phyloP scores from a whole-genome alignment of 2,329 filamentous ascomycete genomes.

The Helotiales sp. region DNA sequence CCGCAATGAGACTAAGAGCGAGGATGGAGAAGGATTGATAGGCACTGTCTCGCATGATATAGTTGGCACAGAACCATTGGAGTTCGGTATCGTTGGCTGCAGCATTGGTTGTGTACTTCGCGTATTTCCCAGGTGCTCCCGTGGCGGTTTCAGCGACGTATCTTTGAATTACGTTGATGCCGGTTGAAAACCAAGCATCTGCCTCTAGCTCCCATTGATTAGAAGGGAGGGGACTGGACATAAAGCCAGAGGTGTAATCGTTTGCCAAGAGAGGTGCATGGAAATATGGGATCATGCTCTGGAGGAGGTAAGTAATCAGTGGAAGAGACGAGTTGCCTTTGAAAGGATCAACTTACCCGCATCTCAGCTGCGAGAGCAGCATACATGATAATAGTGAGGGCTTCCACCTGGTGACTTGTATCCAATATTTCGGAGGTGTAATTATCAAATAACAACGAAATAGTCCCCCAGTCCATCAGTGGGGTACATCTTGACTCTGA shows the following conservation, averaged over 20 bases:
- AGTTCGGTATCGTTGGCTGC: conserved; percentile 1
- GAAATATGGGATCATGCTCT: background rate
- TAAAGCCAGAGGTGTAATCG: background rate
- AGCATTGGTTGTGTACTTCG: background rate
- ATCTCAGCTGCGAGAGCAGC: background rate
- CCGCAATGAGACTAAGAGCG: background rate
- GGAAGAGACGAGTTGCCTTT: background rate
- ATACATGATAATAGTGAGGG: background rate
- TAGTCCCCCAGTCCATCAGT: background rate
- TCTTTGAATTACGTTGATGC: conserved; percentile 8
- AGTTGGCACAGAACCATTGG: conserved; percentile 7
- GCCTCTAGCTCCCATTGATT: conserved; percentile 10
- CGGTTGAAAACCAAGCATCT: conserved; percentile 2
- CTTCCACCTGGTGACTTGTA: background rate
- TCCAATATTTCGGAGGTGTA: background rate
- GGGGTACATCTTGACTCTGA: background rate
- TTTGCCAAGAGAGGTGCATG: conserved; percentile 1
- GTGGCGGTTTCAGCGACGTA: background rate
- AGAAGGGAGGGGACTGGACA: background rate
- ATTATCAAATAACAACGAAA: background rate
- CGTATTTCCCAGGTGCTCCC: background rate
- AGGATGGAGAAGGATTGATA: conserved; percentile 12
- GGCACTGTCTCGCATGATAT: conserved; percentile 4
- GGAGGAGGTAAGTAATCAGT: background rate
- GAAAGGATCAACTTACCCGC: background rate